Evolutionary conservation across 352 stramenopile genomes (phyloP).

Genomic region (Globisporangium cederbergense): DNA sequence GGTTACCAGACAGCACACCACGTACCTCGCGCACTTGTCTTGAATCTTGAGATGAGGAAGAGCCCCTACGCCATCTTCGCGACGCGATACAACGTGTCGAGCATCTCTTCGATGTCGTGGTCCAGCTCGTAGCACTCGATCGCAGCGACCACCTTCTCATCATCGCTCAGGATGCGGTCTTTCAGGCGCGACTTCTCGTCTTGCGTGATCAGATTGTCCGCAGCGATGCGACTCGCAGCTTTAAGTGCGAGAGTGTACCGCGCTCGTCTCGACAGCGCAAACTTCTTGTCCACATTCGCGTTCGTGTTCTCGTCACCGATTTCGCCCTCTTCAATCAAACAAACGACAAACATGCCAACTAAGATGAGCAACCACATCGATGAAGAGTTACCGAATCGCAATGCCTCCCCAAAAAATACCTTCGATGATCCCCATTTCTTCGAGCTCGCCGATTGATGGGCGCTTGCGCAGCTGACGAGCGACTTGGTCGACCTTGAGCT

Average conservation of each 20-base stretch:
- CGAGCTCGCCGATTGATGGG: conserved; percentile 65
- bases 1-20: neutral
- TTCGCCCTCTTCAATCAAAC: conserved; percentile 49
- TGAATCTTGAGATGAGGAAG: neutral
- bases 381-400: neutral
- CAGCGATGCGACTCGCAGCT: conserved; percentile 67
- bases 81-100: conserved; percentile 79
- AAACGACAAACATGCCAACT: neutral
- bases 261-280: conserved; percentile 50
- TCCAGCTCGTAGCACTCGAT: conserved; percentile 83
- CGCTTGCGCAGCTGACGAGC: conserved; percentile 65
- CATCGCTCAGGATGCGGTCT: conserved; percentile 78
- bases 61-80: conserved; percentile 39
- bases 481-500: conserved; percentile 70
- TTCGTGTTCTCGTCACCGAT: conserved; percentile 39
- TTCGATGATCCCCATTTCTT: conserved; percentile 76
- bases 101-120: conserved; percentile 82
- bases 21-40: neutral
- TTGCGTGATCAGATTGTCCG: conserved; percentile 75
- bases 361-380: neutral
- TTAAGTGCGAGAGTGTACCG: conserved; percentile 82
- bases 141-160: conserved; percentile 70
- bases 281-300: conserved; percentile 33
- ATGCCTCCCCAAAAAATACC: conserved; percentile 23
- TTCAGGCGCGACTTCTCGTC: conserved; percentile 79